These are phyloP conservation scores for Gossypium schwendimanii DNA, from an alignment of 441 rosid species.

Conservation along the genomic window DNA sequence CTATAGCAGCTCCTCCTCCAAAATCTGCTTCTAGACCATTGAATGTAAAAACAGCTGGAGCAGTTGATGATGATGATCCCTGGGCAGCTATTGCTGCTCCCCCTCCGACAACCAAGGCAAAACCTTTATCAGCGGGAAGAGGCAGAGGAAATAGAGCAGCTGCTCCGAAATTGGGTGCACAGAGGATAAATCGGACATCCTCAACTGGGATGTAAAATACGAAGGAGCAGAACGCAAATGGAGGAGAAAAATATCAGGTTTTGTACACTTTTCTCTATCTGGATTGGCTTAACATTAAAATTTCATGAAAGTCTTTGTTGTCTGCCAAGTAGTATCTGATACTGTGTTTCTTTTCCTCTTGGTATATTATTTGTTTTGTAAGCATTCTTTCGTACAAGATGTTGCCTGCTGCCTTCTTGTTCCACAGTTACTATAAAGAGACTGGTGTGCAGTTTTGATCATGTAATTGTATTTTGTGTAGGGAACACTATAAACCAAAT, in stretches of 20 bases:
- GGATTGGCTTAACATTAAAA: conserved; percentile 23
- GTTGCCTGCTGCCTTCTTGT: not conserved
- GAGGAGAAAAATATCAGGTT: conserved; percentile 5
- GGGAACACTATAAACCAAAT: not conserved
- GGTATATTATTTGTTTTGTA: conserved; percentile 36
- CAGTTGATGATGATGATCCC: conserved; percentile 56
- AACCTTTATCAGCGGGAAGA: conserved; percentile 68
- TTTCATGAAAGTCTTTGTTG: conserved; percentile 5
- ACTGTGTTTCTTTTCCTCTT: not conserved
- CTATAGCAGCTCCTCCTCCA: conserved; percentile 86
- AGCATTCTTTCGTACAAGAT: conserved; percentile 42
- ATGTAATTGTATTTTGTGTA: not conserved
- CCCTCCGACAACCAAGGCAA: conserved; percentile 71
- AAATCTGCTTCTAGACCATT: conserved; percentile 55
- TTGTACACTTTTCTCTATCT: conserved; percentile 32
- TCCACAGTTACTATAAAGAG: not conserved
- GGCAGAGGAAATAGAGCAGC: conserved; percentile 70
- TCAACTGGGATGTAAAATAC: conserved; percentile 53
- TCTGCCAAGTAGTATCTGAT: conserved; percentile 21
- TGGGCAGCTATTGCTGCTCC: conserved; percentile 99
- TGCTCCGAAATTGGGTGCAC: conserved; percentile 77
- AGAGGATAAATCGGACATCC: conserved; percentile 77
- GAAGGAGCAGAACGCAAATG: not conserved
- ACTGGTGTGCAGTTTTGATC: conserved; percentile 7
- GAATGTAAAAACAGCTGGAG: conserved; percentile 46